A percentile compares a stretch with the other conserved stretches of the same genome.
phyloP scores from a whole-genome alignment of 306 rosid species.

The Acacia confusa region DNA sequence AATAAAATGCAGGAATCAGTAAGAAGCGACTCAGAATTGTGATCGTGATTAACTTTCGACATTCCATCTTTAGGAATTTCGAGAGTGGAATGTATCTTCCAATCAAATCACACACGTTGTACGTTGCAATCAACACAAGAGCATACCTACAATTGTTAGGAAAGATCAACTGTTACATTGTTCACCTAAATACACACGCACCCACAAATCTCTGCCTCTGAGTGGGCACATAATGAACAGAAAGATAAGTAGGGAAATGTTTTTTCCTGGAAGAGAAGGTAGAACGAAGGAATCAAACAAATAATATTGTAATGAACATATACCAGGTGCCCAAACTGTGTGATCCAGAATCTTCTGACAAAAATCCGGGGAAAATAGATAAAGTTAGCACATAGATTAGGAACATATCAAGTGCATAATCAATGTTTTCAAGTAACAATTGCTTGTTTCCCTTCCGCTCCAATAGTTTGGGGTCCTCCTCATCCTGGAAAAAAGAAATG shows the following conservation, averaged over 20 bases:
- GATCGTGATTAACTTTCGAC: slow-evolving; percentile 51
- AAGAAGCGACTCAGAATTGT: slow-evolving; percentile 60
- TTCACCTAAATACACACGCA: neutral
- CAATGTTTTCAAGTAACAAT: slow-evolving; percentile 71
- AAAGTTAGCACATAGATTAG: slow-evolving; percentile 63
- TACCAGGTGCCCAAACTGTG: slow-evolving; percentile 88
- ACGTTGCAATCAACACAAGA: slow-evolving; percentile 77
- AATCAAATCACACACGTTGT: slow-evolving; percentile 69
- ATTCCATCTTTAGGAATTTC: slow-evolving; percentile 56
- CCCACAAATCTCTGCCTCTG: neutral
- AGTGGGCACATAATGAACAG: neutral
- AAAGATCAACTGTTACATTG: neutral
- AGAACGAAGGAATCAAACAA: neutral
- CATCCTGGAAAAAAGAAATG: slow-evolving; percentile 46
- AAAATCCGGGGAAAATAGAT: slow-evolving; percentile 89
- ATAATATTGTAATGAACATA: slow-evolving; percentile 25
- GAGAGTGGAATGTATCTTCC: slow-evolving; percentile 82
- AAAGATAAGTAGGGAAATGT: neutral
- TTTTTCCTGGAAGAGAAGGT: neutral
- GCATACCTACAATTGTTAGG: slow-evolving; percentile 61
- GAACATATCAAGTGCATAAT: slow-evolving; percentile 74
- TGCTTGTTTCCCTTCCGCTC: slow-evolving; percentile 72
- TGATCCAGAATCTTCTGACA: slow-evolving; percentile 85
- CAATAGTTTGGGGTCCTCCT: slow-evolving; percentile 38
- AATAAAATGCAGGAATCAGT: slow-evolving; percentile 83